phyloP scores from a whole-genome alignment of 345 rosid genomes.

The Hibiscus tridactylites region DNA sequence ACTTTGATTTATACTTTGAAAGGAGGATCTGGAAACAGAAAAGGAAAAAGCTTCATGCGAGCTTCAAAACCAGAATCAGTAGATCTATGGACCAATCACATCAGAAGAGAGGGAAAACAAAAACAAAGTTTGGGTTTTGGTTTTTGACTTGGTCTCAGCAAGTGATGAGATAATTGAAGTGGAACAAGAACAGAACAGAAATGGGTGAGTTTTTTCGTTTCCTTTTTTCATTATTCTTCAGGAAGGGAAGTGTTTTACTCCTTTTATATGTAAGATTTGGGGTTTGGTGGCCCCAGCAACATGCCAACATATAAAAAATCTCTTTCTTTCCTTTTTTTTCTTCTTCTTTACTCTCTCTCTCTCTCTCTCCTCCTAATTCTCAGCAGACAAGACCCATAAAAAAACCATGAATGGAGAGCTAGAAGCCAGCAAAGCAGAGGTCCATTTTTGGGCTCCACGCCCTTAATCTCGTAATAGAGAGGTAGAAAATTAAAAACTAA shows the following conservation, averaged over 20 bases:
- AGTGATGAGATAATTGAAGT: neutral
- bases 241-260: neutral
- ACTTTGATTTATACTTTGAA: neutral
- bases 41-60: slow-evolving; percentile 18
- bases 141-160: neutral
- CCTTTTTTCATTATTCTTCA: neutral
- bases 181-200: slow-evolving; percentile 8
- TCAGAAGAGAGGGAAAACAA: neutral
- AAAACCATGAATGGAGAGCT: too few relatives aligned
- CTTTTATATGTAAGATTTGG: slow-evolving; percentile 3
- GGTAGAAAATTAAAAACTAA: too few relatives aligned
- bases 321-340: neutral
- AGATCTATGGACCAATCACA: slow-evolving; percentile 56
- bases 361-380: too few relatives aligned
- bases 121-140: neutral
- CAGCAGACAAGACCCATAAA: too few relatives aligned
- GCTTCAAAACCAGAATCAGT: slow-evolving; percentile 16
- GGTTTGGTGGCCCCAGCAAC: slow-evolving; percentile 7
- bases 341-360: too few relatives aligned
- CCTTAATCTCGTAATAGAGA: too few relatives aligned
- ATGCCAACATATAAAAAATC: neutral
- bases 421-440: too few relatives aligned
- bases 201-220: neutral
- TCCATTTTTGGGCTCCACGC: too few relatives aligned
- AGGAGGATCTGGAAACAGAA: slow-evolving; percentile 23